Base-by-base conservation (phyloP, 768 basidiomycete genomes). In the Panus rudis region DNA sequence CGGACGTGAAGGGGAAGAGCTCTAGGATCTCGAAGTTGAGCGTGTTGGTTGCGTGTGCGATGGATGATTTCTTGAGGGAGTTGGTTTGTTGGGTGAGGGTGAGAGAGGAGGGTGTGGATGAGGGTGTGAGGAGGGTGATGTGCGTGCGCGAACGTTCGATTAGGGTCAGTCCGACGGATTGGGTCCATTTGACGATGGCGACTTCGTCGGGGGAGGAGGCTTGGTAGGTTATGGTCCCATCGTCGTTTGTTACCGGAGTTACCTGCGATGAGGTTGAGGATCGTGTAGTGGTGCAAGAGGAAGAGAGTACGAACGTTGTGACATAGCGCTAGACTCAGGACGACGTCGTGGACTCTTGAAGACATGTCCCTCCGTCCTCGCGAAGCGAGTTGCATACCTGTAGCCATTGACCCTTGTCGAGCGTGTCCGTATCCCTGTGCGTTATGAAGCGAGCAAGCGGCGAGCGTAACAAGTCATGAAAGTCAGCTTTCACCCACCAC, bases 131-230 rank as follows among this genome's bases (percentile, higher is more conserved):
- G 6, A 99, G 69, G 22, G 86, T 81, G 61, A 98, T 94, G n/a
- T 74, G 76, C 1, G 85, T 87, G 28, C 96, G 89, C 59, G 96
- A 92, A 21, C 96, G 87, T 58, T 81, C 83, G 17, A 81, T 77
- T 26, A 99, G 79, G 0, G 88, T 88, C 3, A 99, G 69, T 0
- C 94, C 94, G 50, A 98, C 87, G 0, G 91, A 92, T 49, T 90
- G 84, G 7, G 96, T 98, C 91, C 92, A 98, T 47, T 81, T 83
- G 27, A 99, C 94, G 52, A 99, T 98, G 32, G 96, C 96, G 33
- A 98, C 96, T 67, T 99, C 96, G 56, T 99, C 96, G 0, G 96
- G 96, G 1, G 96, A 99, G 0, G 93, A 94, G 1, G 96, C 96
- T 71, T 99, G 94, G 59, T 98, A 99, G 1, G 94, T 97, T 28